phyloP scores from a whole-genome alignment of 2,329 filamentous ascomycete species.

The Neofusicoccum sp. region DNA sequence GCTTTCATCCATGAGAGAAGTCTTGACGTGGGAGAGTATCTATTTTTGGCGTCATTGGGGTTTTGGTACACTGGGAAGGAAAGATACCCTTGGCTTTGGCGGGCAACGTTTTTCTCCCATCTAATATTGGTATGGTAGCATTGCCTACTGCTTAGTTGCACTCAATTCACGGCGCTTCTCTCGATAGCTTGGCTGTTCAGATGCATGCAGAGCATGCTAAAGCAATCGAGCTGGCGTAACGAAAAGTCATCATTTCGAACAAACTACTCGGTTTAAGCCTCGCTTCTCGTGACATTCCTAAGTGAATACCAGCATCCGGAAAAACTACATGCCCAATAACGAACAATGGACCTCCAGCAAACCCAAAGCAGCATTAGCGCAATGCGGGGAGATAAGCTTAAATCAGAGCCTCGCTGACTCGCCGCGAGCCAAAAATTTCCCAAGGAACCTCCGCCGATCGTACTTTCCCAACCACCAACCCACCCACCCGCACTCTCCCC shows the following conservation, averaged over 20 bases:
- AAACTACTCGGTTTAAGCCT: too few species aligned
- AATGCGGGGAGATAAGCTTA: constrained; percentile 19
- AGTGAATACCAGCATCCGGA: too few species aligned
- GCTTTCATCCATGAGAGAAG: neutral
- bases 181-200: too few species aligned
- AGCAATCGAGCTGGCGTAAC: too few species aligned
- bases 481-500: neutral
- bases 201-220: too few species aligned
- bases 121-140: too few species aligned
- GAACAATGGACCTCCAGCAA: neutral
- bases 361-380: neutral
- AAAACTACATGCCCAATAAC: too few species aligned
- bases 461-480: neutral
- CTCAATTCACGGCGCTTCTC: too few species aligned
- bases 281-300: too few species aligned
- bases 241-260: too few species aligned
- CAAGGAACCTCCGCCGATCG: neutral
- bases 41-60: neutral
- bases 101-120: neutral
- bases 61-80: neutral
- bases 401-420: constrained; percentile 14
- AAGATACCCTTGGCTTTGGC: neutral
- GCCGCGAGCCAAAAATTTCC: constrained; percentile 18
- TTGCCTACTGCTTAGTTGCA: too few species aligned
- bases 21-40: neutral